Percentiles rank a stretch among this genome's conserved stretches.
Conservation (phyloP, 2,329 filamentous ascomycete genomes). For the Cordyceps javanica region DNA sequence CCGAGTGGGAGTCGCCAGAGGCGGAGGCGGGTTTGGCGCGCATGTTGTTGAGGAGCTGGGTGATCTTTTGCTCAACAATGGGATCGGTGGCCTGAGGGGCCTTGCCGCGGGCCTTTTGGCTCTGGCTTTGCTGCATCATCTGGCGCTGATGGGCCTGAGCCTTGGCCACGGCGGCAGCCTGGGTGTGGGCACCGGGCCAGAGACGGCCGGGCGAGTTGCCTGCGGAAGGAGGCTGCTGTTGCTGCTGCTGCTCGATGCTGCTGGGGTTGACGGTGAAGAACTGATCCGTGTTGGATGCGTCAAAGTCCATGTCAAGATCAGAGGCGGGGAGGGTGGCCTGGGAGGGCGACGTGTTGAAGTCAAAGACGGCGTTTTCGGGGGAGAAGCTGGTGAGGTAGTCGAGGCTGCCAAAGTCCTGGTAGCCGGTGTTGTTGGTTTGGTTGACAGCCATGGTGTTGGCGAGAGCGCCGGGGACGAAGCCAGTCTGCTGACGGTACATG, state of each 20-base stretch:
- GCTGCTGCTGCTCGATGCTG: conserved; percentile 49
- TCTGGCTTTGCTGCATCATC: conserved; percentile 41
- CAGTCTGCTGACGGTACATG: conserved; percentile 91
- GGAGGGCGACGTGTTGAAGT: conserved; percentile 65
- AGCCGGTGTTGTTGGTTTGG: conserved; percentile 51
- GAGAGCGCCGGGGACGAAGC: conserved; percentile 78
- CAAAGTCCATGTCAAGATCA: conserved; percentile 60
- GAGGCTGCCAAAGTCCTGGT: conserved; percentile 42
- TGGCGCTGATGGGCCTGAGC: conserved; percentile 64
- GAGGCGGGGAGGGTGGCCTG: conserved; percentile 51
- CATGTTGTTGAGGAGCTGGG: conserved; percentile 88
- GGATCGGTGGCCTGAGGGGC: conserved; percentile 54
- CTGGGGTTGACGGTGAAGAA: conserved; percentile 71
- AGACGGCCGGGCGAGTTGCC: conserved; percentile 58
- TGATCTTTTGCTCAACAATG: conserved; percentile 86
- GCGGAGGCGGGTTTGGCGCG: conserved; percentile 60
- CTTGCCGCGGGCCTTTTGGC: conserved; percentile 42
- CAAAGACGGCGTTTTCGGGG: conserved; percentile 60
- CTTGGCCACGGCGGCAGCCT: conserved; percentile 67
- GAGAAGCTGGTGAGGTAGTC: conserved; percentile 51
- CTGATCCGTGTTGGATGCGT: conserved; percentile 42
- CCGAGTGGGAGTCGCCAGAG: conserved; percentile 38
- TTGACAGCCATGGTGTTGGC: conserved; percentile 75
- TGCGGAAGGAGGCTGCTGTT: conserved; percentile 33
- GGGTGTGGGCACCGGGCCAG: conserved; percentile 91